Conservation (phyloP, 2,329 filamentous ascomycete genomes). For the Neodidymelliopsis sp. region DNA sequence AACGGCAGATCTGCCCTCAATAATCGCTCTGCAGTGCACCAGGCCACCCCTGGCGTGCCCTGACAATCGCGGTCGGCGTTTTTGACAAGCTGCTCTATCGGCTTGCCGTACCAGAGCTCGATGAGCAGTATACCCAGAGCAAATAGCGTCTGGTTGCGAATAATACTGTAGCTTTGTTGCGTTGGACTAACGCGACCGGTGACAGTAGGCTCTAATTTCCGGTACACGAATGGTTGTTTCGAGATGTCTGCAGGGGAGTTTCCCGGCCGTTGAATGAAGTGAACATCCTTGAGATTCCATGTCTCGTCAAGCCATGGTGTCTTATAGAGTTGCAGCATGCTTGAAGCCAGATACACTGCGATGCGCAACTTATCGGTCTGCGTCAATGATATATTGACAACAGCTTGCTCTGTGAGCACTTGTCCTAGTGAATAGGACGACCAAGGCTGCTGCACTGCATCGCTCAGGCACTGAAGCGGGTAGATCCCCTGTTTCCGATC, state of each 20-base stretch:
- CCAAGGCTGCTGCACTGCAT: constrained; percentile 28
- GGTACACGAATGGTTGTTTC: too few species aligned
- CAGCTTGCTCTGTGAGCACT: constrained; percentile 10
- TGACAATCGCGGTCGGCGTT: constrained; percentile 15
- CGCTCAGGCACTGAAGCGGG: too few species aligned
- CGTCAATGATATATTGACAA: constrained; percentile 12
- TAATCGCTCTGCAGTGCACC: constrained; percentile 21
- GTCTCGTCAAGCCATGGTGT: constrained; percentile 34
- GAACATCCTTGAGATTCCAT: constrained; percentile 27
- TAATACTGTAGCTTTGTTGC: constrained; percentile 17
- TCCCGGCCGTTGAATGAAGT: constrained; percentile 29
- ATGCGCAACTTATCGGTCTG: constrained; percentile 26
- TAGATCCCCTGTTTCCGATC: constrained; percentile 28
- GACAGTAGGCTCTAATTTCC: too few species aligned
- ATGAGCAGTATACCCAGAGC: constrained; percentile 45
- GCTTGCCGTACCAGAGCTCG: constrained; percentile 42
- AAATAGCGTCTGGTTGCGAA: constrained; percentile 44
- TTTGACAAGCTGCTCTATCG: constrained; percentile 33
- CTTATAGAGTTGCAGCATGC: constrained; percentile 30
- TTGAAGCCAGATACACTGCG: constrained; percentile 28
- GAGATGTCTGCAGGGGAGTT: too few species aligned
- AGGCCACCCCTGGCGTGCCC: constrained; percentile 22
- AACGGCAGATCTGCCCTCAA: too few species aligned
- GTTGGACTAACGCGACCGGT: too few species aligned
- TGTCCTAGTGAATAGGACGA: constrained; percentile 19